phyloP scores from a whole-genome alignment of 306 rosid species.

The Aeschynomene evenia region DNA sequence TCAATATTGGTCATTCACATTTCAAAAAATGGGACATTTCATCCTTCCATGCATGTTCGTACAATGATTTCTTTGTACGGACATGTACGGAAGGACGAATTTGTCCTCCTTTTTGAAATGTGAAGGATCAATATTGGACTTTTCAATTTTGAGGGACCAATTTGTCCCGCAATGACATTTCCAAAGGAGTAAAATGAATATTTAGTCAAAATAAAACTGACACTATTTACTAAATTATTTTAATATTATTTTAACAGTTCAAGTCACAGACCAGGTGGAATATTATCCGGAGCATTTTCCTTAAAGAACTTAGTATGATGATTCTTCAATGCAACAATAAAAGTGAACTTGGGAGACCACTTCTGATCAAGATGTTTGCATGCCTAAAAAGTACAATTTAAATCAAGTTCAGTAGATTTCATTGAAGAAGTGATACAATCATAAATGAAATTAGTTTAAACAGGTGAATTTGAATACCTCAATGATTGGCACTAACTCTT shows the following conservation, averaged over 20 bases:
- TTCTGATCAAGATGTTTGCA: conserved; percentile 27
- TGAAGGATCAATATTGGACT: no score
- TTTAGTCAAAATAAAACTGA: no score
- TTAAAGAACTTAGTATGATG: conserved; percentile 45
- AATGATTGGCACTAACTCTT: conserved; percentile 37
- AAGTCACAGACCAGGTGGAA: conserved; percentile 39
- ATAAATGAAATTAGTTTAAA: background rate
- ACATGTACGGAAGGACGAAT: no score
- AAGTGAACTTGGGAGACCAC: conserved; percentile 44
- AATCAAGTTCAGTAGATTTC: background rate
- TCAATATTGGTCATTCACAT: no score
- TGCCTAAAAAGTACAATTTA: conserved; percentile 33
- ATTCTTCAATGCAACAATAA: conserved; percentile 45
- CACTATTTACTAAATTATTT: no score
- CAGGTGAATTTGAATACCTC: conserved; percentile 21
- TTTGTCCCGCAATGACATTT: no score
- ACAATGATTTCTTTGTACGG: no score
- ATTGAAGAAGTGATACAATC: background rate
- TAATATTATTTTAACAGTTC: background rate
- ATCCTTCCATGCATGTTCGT: no score
- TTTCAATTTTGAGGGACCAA: no score
- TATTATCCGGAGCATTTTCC: conserved; percentile 14
- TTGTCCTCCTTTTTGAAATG: no score
- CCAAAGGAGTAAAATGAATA: no score
- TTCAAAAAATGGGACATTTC: no score